phyloP scores from a whole-genome alignment of 1,284 basidiomycete species.

The Hortiboletus rubellus region DNA sequence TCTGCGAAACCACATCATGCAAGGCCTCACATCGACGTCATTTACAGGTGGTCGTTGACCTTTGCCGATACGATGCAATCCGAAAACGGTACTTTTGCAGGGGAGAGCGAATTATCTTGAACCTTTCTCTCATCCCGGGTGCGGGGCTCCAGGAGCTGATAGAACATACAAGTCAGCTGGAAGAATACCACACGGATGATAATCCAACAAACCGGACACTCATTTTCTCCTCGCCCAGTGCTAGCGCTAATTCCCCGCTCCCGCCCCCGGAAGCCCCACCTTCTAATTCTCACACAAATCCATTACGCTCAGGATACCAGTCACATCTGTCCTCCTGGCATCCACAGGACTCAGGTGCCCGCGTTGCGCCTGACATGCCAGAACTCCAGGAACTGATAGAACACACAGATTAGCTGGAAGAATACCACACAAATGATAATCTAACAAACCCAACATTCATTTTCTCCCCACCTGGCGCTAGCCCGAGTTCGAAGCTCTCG shows the following conservation, averaged over 20 bases:
- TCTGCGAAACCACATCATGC: background rate
- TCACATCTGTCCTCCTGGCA: conserved; percentile 1
- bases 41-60: conserved; percentile 2
- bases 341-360: background rate
- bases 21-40: too few relatives aligned
- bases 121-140: too few relatives aligned
- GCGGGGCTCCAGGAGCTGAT: background rate
- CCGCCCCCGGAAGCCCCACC: background rate
- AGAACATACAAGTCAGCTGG: background rate
- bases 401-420: too few relatives aligned
- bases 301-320: background rate
- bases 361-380: background rate
- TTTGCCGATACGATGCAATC: background rate
- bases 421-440: too few relatives aligned
- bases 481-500: too few relatives aligned
- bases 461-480: too few relatives aligned
- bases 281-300: background rate
- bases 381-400: too few relatives aligned
- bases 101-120: too few relatives aligned
- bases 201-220: background rate
- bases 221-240: background rate
- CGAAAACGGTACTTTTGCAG: background rate
- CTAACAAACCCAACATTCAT: too few relatives aligned
- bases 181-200: background rate
- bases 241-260: background rate